phyloP scores from a whole-genome alignment of 805 yeast species.

The Wickerhamiella australiensis region DNA sequence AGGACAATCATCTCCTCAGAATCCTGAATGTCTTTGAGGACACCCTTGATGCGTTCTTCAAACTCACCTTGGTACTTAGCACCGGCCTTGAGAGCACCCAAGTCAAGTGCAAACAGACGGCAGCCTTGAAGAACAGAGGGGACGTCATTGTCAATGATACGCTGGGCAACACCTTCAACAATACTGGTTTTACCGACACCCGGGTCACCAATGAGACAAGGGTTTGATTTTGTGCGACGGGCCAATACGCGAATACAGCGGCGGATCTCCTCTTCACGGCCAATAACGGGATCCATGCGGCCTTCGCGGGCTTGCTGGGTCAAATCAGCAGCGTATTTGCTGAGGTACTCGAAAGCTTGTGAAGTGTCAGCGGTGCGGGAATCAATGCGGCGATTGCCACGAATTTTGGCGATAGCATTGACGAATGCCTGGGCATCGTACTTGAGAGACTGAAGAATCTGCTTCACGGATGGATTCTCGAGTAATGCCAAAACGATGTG shows the following conservation, averaged over 20 bases:
- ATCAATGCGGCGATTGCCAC: constrained; percentile 88
- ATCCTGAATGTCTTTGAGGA: constrained; percentile 82
- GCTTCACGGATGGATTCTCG: constrained; percentile 61
- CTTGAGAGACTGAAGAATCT: constrained; percentile 52
- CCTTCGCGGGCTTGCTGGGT: constrained; percentile 91
- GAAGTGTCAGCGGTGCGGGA: constrained; percentile 90
- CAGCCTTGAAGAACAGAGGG: constrained; percentile 77
- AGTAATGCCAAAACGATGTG: constrained; percentile 76
- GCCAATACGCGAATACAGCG: constrained; percentile 89
- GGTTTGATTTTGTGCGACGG: constrained; percentile 94
- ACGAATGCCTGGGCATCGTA: constrained; percentile 61
- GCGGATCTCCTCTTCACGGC: constrained; percentile 96
- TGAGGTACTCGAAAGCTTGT: constrained; percentile 65
- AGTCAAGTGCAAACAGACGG: constrained; percentile 73
- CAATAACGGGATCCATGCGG: constrained; percentile 94
- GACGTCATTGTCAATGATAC: constrained; percentile 90
- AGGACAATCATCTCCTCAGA: constrained; percentile 74
- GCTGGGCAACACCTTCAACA: constrained; percentile 96
- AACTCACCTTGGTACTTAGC: constrained; percentile 98
- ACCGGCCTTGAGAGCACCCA: constrained; percentile 96
- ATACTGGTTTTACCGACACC: constrained; percentile 99
- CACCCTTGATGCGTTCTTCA: constrained; percentile 96
- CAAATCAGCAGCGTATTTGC: constrained; percentile 85
- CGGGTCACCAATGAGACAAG: constrained; percentile 95
- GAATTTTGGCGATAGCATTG: constrained; percentile 62